Percentiles rank a stretch among this genome's conserved stretches.
Evolutionary conservation across 2,329 filamentous ascomycete genomes (phyloP).

Genomic region (Aspergillus pseudonomiae): DNA sequence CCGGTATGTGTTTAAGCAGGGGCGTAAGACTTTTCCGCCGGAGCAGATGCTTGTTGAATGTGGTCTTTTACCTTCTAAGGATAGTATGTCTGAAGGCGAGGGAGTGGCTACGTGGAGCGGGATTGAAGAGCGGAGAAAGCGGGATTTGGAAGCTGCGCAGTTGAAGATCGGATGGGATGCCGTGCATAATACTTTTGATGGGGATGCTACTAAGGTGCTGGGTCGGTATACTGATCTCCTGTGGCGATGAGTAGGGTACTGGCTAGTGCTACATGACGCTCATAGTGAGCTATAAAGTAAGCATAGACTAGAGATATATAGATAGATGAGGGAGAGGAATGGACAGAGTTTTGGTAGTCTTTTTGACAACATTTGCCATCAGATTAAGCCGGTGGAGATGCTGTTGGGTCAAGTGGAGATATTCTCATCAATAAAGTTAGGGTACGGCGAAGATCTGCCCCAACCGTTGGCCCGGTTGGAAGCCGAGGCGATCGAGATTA

Average conservation of each 20-base stretch:
- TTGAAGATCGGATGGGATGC: slow-evolving; percentile 11
- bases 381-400: background rate
- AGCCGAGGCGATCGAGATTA: slow-evolving; percentile 2
- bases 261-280: background rate
- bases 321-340: background rate
- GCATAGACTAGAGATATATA: background rate
- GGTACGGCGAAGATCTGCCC: background rate
- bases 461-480: background rate
- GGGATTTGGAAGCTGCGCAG: slow-evolving; percentile 9
- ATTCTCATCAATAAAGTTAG: background rate
- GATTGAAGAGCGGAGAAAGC: slow-evolving; percentile 8
- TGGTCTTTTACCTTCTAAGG: slow-evolving; percentile 5
- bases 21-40: slow-evolving; percentile 76
- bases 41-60: slow-evolving; percentile 43
- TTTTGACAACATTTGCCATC: background rate
- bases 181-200: slow-evolving; percentile 11
- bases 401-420: slow-evolving; percentile 1
- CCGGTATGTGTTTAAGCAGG: slow-evolving; percentile 77
- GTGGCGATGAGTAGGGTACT: background rate
- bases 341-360: background rate
- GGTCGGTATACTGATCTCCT: slow-evolving; percentile 4
- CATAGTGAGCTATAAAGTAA: background rate
- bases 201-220: slow-evolving; percentile 7
- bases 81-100: background rate
- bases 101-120: background rate